These are phyloP conservation scores for Actinomucor elegans DNA, from an alignment of 371 early-diverging fungal genomes.

Conservation along the genomic window DNA sequence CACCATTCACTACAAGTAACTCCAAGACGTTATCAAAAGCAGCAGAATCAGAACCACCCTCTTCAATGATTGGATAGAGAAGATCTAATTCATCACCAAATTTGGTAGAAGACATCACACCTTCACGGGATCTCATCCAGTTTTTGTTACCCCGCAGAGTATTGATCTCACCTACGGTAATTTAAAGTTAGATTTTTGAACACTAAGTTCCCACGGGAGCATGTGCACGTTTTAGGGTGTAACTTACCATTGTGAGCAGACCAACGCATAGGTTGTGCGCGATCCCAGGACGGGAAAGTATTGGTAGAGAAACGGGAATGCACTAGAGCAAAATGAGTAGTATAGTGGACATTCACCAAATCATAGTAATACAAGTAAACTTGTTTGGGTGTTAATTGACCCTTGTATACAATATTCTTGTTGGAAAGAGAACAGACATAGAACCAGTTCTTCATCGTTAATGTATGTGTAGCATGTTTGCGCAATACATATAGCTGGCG, in stretches of 20 bases:
- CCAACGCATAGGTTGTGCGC: slow-evolving; percentile 97
- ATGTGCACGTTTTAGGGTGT: too few species aligned
- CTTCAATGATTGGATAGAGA: slow-evolving; percentile 93
- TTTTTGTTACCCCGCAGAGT: slow-evolving; percentile 97
- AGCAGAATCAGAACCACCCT: slow-evolving; percentile 93
- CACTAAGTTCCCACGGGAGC: too few species aligned
- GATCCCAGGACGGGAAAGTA: slow-evolving; percentile 98
- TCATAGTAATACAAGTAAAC: slow-evolving; percentile 92
- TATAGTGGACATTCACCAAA: slow-evolving; percentile 75
- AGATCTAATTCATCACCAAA: slow-evolving; percentile 80
- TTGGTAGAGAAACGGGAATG: slow-evolving; percentile 98
- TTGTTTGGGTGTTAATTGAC: slow-evolving; percentile 89
- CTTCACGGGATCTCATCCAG: slow-evolving; percentile 98
- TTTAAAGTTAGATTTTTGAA: too few species aligned
- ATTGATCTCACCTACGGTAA: slow-evolving; percentile 87
- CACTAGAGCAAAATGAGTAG: slow-evolving; percentile 91
- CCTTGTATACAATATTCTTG: slow-evolving; percentile 95
- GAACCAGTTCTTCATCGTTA: slow-evolving; percentile 85
- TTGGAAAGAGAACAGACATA: slow-evolving; percentile 93
- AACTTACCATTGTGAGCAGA: slow-evolving; percentile 94
- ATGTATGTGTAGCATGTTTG: slow-evolving; percentile 84
- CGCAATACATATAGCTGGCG: slow-evolving; percentile 86
- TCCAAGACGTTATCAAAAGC: slow-evolving; percentile 98
- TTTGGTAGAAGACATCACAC: slow-evolving; percentile 79
- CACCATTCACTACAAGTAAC: slow-evolving; percentile 89